A percentile compares a stretch with the other conserved stretches of the same genome.
These are phyloP conservation scores for Talaromyces albobiverticillius DNA, from an alignment of 2,329 filamentous ascomycete genomes.

Conservation along the genomic window DNA sequence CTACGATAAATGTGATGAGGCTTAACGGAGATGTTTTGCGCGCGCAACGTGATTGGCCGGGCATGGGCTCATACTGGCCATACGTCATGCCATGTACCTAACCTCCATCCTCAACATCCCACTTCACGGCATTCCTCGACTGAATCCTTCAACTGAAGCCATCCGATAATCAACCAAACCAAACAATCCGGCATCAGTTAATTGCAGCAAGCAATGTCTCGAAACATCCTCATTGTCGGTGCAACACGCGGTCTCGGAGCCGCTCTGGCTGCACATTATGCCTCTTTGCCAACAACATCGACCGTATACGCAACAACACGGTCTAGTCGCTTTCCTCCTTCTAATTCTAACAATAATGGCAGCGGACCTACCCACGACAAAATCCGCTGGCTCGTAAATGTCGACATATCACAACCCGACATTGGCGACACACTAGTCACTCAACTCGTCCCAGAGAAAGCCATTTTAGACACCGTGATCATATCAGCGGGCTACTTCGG, in stretches of 20 bases:
- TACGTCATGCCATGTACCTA: slow-evolving; percentile 5
- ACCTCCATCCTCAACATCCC: too few relatives aligned
- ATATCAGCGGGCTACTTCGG: slow-evolving; percentile 69
- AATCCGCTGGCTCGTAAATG: slow-evolving; percentile 51
- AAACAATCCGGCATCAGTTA: too few relatives aligned
- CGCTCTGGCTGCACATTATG: slow-evolving; percentile 59
- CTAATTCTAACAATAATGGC: slow-evolving; percentile 29
- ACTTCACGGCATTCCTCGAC: background rate
- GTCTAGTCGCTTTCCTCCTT: slow-evolving; percentile 43
- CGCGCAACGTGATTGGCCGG: slow-evolving; percentile 6
- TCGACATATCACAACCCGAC: slow-evolving; percentile 54
- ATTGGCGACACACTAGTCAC: slow-evolving; percentile 50
- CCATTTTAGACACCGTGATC: slow-evolving; percentile 50
- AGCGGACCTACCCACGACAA: slow-evolving; percentile 31
- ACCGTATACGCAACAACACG: slow-evolving; percentile 61
- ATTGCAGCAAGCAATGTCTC: slow-evolving; percentile 3
- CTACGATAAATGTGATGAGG: background rate
- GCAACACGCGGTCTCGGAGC: slow-evolving; percentile 67
- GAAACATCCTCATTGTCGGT: slow-evolving; percentile 60
- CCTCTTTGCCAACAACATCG: slow-evolving; percentile 40
- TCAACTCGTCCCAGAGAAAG: slow-evolving; percentile 47
- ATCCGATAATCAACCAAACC: too few relatives aligned
- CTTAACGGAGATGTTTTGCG: too few relatives aligned
- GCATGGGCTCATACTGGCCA: background rate
- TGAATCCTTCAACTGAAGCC: background rate